Conservation (phyloP, 306 rosid species). For the Herpetospermum pedunculosum region DNA sequence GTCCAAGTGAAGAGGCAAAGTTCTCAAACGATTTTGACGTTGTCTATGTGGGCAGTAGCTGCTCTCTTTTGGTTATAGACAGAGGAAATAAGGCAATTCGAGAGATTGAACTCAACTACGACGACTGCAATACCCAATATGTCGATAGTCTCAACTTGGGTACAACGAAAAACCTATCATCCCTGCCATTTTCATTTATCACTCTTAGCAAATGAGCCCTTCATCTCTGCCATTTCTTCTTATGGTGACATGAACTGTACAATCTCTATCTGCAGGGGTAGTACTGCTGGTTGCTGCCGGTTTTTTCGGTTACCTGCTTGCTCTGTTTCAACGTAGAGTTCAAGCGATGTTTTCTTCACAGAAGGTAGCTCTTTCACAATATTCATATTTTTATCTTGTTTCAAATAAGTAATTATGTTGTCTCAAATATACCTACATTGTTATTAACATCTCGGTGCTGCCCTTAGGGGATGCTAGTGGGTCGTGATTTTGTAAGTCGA, state of each 20-base stretch:
- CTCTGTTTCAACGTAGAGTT: conserved; percentile 61
- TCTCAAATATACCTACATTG: not conserved
- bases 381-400: not conserved
- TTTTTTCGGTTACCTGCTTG: conserved; percentile 84
- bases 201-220: not conserved
- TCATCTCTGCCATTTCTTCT: conserved; percentile 8
- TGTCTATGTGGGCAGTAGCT: conserved; percentile 57
- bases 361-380: conserved; percentile 27
- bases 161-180: conserved; percentile 14
- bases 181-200: not conserved
- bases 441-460: not conserved
- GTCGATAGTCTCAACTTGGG: conserved; percentile 63
- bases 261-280: conserved; percentile 40
- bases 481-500: not conserved
- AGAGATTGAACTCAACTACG: conserved; percentile 78
- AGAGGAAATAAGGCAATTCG: conserved; percentile 91
- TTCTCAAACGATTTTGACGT: conserved; percentile 86
- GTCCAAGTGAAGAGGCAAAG: conserved; percentile 94
- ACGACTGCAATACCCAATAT: conserved; percentile 46
- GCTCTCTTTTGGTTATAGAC: conserved; percentile 88
- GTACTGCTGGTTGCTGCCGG: conserved; percentile 56
- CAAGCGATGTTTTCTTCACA: conserved; percentile 62
- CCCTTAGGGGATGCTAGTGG: not conserved
- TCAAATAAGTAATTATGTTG: not conserved
- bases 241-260: not conserved